Conservation (phyloP, 257 asterid species). For the Leptodermis oblonga region DNA sequence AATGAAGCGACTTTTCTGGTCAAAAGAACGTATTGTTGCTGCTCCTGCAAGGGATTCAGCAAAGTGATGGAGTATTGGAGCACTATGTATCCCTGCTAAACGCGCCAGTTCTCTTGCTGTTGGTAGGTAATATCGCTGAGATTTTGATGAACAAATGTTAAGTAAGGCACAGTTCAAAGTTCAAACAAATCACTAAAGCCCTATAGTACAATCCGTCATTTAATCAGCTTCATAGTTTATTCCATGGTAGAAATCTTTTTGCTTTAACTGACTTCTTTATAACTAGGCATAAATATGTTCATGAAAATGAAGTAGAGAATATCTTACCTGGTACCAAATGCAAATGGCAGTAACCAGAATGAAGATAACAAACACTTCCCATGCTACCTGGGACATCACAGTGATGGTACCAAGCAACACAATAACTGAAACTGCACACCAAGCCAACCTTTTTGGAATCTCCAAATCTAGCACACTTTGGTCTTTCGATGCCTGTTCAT, state of each 20-base stretch:
- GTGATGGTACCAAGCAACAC: too few species aligned
- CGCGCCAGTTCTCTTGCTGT: conserved; percentile 95
- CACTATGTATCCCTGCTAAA: conserved; percentile 71
- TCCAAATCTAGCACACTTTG: conserved; percentile 91
- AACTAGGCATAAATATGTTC: too few species aligned
- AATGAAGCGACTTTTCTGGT: conserved; percentile 64
- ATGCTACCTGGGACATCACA: too few species aligned
- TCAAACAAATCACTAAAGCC: too few species aligned
- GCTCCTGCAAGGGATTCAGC: conserved; percentile 88
- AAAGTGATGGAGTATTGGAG: conserved; percentile 94
- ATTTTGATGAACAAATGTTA: conserved; percentile 6
- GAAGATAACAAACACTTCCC: too few species aligned
- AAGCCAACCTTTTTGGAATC: too few species aligned
- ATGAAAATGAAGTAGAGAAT: too few species aligned
- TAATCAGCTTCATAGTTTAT: background rate
- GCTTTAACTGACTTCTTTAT: conserved; percentile 50
- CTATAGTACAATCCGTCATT: background rate
- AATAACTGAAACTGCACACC: too few species aligned
- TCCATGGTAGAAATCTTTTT: background rate
- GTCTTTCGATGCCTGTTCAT: conserved; percentile 66
- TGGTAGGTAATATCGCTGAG: conserved; percentile 78
- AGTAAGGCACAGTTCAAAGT: too few species aligned
- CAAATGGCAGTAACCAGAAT: too few species aligned
- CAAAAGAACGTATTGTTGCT: too few species aligned
- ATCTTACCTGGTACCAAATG: too few species aligned